These are phyloP conservation scores for Pythium rishiriense DNA, from an alignment of 352 stramenopile genomes.

Conservation along the genomic window DNA sequence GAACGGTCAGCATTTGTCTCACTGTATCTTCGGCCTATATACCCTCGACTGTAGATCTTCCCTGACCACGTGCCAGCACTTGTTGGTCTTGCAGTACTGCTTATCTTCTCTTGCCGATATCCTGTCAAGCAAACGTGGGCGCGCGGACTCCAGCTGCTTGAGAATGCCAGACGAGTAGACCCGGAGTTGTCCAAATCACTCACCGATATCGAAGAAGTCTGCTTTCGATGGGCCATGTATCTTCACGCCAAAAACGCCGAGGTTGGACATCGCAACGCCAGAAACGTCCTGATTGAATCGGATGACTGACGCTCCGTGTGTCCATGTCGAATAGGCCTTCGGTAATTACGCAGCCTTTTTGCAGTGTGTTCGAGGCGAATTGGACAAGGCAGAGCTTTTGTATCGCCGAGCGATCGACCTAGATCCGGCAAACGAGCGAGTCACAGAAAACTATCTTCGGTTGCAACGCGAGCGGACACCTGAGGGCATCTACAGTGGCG, in stretches of 20 bases:
- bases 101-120: conserved; percentile 65
- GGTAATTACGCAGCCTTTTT: conserved; percentile 64
- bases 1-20: no score
- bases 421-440: conserved; percentile 42
- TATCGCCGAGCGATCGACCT: conserved; percentile 66
- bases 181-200: conserved; percentile 24
- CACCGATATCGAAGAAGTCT: conserved; percentile 47
- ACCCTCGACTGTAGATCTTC: conserved; percentile 32
- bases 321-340: conserved; percentile 37
- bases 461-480: conserved; percentile 54
- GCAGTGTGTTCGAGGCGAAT: conserved; percentile 54
- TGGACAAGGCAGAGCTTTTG: conserved; percentile 66
- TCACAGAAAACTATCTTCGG: conserved; percentile 63
- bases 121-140: conserved; percentile 53
- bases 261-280: conserved; percentile 27
- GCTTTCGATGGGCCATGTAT: conserved; percentile 67
- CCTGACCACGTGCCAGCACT: conserved; percentile 43
- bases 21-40: no score
- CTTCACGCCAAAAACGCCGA: conserved; percentile 50
- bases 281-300: not conserved
- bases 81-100: conserved; percentile 46
- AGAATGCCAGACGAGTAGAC: conserved; percentile 22
- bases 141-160: conserved; percentile 40
- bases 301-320: not conserved
- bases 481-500: conserved; percentile 44